Base-by-base conservation (phyloP, 805 yeast species). In the Zygoascus flipseniorum region DNA sequence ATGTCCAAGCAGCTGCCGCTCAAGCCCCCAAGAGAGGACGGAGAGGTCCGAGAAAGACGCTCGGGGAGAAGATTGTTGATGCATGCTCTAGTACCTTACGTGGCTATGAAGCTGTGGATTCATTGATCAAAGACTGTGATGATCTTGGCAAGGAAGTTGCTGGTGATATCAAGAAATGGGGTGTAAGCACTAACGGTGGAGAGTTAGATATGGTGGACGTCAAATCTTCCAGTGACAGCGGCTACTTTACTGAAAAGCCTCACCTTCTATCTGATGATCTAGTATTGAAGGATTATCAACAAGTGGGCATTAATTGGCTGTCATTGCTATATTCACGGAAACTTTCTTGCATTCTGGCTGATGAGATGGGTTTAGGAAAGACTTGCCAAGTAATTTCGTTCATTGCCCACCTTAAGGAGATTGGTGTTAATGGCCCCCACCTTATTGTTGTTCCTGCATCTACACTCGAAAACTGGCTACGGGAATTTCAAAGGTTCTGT, bases 291-390 rank as follows among this genome's bases (percentile, higher is more conserved):
- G 83, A 81, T 63, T 93, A 93, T 68, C 99, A 93, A 72, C 93
- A 89, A 61, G 96, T 90, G n/a, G 99, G 99, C 47, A 72, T 93
- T 51, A 93, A 93, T 67, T 93, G 99, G 99, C 73, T 93, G 52
- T 77, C 83, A 57, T 68, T 92, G 52, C 74, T 93, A 31, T 93
- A 92, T 67, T 81, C 80, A 54, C 81, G 85, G 64, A 77, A 81
- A 16, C 74, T 93, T 53, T 89, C 97, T 6, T 90, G 99, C 71
- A 93, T 93, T 53, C 73, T 93, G 48, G 99, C 99, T 0, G 99
- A 93, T 71, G 99, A 93, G 67, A 93, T 93, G 99, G 99, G 76
- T 5, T 74, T 93, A 48, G 99, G 99, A 55, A 93, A 93, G 66
- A 93, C 99, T 0, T 86, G 96, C 66, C 98, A 93, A 70, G 96